Percentiles rank a stretch among this genome's conserved stretches.
phyloP scores from a whole-genome alignment of 2,329 filamentous ascomycete species.

The Hymenoscyphus scutula region DNA sequence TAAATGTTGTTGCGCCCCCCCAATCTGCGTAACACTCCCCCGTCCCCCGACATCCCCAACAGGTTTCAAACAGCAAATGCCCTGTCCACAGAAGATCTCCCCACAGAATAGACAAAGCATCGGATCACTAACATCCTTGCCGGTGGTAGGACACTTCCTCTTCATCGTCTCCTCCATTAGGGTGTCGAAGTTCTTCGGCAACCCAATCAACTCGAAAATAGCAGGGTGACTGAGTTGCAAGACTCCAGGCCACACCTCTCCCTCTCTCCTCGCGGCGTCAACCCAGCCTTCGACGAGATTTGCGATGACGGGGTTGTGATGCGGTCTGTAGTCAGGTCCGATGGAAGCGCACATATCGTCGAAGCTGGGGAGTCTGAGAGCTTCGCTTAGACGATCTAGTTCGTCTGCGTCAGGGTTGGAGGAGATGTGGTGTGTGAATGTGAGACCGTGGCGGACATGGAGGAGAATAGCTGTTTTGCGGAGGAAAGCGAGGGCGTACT shows the following conservation, averaged over 20 bases:
- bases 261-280: neutral
- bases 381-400: constrained; percentile 74
- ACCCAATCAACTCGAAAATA: constrained; percentile 89
- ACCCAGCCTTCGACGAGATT: constrained; percentile 69
- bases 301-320: constrained; percentile 36
- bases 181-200: constrained; percentile 88
- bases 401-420: constrained; percentile 68
- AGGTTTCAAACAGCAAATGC: constrained; percentile 79
- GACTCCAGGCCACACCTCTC: neutral
- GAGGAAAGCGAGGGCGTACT: constrained; percentile 86
- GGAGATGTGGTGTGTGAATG: constrained; percentile 72
- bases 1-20: constrained; percentile 90
- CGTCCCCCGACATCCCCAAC: constrained; percentile 37
- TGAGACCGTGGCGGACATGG: constrained; percentile 83
- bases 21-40: constrained; percentile 51
- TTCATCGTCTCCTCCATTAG: constrained; percentile 90
- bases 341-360: constrained; percentile 65
- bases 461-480: constrained; percentile 82
- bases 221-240: constrained; percentile 68
- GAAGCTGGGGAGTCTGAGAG: constrained; percentile 73
- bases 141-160: constrained; percentile 80
- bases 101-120: constrained; percentile 93
- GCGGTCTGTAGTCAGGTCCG: constrained; percentile 8
- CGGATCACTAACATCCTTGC: constrained; percentile 87
- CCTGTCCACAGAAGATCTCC: constrained; percentile 94